Evolutionary conservation across 1,139 yeast genomes (phyloP).

Genomic region (Candida neerlandica): DNA sequence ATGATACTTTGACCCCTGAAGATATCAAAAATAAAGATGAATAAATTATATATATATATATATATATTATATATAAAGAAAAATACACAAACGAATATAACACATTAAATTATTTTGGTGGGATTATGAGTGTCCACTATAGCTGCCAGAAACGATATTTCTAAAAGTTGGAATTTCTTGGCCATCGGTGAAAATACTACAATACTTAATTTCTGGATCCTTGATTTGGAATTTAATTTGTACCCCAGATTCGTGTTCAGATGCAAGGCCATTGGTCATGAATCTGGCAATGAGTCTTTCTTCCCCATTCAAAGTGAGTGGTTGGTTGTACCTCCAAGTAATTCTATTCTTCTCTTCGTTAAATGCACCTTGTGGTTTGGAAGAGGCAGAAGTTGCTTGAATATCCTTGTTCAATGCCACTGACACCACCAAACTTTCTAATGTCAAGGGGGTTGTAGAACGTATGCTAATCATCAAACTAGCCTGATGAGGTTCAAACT

Average conservation of each 20-base stretch:
- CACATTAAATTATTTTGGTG: background rate
- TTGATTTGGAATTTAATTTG: conserved; percentile 59
- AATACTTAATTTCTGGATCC: conserved; percentile 29
- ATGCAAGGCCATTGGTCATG: conserved; percentile 61
- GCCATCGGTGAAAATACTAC: conserved; percentile 23
- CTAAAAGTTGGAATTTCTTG: conserved; percentile 33
- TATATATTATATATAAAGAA: no score
- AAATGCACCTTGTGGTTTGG: conserved; percentile 89
- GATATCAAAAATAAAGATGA: conserved; percentile 11
- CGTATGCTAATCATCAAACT: conserved; percentile 77
- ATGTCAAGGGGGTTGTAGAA: conserved; percentile 44
- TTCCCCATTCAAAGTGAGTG: conserved; percentile 49
- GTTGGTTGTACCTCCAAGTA: conserved; percentile 72
- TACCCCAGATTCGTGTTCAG: conserved; percentile 70
- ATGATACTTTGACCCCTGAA: conserved; percentile 43
- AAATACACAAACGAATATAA: background rate
- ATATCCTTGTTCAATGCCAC: conserved; percentile 53
- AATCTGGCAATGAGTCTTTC: conserved; percentile 73
- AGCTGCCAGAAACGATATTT: conserved; percentile 40
- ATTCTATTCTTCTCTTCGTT: conserved; percentile 82
- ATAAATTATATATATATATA: no score
- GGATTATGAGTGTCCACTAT: conserved; percentile 30
- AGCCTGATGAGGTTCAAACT: conserved; percentile 80
- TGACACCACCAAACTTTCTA: conserved; percentile 68
- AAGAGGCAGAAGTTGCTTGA: conserved; percentile 70